Evolutionary conservation across 805 yeast genomes (phyloP).

Genomic region (Wickerhamomyces queroliae): DNA sequence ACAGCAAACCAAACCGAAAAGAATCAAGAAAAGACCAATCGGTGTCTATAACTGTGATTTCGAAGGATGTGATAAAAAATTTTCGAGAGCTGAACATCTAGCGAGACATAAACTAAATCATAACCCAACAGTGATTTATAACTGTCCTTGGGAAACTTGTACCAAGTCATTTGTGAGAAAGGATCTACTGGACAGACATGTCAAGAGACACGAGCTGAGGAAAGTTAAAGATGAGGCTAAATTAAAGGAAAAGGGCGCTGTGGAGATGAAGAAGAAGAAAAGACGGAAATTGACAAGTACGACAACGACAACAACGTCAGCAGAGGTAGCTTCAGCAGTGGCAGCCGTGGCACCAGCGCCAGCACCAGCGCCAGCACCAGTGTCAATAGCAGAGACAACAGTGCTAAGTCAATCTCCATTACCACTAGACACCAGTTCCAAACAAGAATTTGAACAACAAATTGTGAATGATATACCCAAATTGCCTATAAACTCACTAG

Average conservation of each 20-base stretch:
- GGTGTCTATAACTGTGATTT: slow-evolving; percentile 36
- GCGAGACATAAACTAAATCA: slow-evolving; percentile 63
- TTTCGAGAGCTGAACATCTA: slow-evolving; percentile 58
- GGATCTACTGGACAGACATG: slow-evolving; percentile 46
- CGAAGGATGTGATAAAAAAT: slow-evolving; percentile 48
- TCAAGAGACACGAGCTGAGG: slow-evolving; percentile 34
- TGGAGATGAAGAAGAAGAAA: slow-evolving; percentile 8
- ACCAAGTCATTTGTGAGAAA: slow-evolving; percentile 57
- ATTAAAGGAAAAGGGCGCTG: slow-evolving; percentile 5
- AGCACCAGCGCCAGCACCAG: slow-evolving; percentile 1
- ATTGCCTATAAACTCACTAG: slow-evolving; percentile 18
- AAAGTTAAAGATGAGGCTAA: slow-evolving; percentile 22
- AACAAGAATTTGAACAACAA: too few species aligned
- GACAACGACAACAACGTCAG: not conserved
- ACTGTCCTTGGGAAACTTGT: slow-evolving; percentile 45
- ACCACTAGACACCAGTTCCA: too few species aligned
- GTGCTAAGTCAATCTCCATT: too few species aligned
- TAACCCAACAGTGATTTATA: slow-evolving; percentile 46
- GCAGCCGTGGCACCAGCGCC: too few species aligned
- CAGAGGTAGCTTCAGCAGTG: not conserved
- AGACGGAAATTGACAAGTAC: slow-evolving; percentile 3
- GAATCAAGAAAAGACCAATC: slow-evolving; percentile 19
- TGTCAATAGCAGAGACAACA: not conserved
- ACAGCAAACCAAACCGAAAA: slow-evolving; percentile 10
- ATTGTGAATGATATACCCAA: slow-evolving; percentile 2